These are phyloP conservation scores for Aspergillus fischeri DNA, from an alignment of 2,329 filamentous ascomycete genomes.

Conservation along the genomic window DNA sequence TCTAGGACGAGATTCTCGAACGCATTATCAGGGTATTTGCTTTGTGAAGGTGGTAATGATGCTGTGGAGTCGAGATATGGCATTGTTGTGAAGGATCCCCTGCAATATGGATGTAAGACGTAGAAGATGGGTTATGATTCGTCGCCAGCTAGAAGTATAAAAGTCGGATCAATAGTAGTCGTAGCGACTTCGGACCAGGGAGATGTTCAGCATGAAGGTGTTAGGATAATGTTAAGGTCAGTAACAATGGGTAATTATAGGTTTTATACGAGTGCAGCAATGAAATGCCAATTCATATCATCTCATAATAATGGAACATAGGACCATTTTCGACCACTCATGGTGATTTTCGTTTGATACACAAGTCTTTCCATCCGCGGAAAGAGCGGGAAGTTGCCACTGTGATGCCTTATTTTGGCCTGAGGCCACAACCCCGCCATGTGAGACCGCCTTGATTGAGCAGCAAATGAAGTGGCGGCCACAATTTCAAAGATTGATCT, in stretches of 20 bases:
- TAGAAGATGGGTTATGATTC: neutral
- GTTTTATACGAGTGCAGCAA: neutral
- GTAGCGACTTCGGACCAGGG: neutral
- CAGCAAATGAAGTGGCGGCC: slow-evolving; percentile 27
- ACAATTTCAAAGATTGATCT: slow-evolving; percentile 26
- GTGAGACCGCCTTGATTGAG: slow-evolving; percentile 22
- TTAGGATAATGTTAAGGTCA: neutral
- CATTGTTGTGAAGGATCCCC: slow-evolving; percentile 19
- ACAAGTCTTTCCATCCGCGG: neutral
- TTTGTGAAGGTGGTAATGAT: slow-evolving; percentile 7
- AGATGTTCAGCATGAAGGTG: neutral
- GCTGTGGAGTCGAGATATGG: slow-evolving; percentile 28
- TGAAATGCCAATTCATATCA: neutral
- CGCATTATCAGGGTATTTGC: slow-evolving; percentile 13
- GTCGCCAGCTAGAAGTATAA: neutral
- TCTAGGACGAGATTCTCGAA: slow-evolving; percentile 69
- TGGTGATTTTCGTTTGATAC: neutral
- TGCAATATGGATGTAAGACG: neutral
- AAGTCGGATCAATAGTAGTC: neutral
- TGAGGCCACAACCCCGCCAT: slow-evolving; percentile 18
- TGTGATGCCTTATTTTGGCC: slow-evolving; percentile 11
- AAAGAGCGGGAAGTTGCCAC: slow-evolving; percentile 6
- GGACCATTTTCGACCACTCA: neutral
- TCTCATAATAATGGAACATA: neutral
- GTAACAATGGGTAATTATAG: neutral